Base-by-base conservation (phyloP, 2,329 filamentous ascomycete genomes). In the Fusarium tricinctum region DNA sequence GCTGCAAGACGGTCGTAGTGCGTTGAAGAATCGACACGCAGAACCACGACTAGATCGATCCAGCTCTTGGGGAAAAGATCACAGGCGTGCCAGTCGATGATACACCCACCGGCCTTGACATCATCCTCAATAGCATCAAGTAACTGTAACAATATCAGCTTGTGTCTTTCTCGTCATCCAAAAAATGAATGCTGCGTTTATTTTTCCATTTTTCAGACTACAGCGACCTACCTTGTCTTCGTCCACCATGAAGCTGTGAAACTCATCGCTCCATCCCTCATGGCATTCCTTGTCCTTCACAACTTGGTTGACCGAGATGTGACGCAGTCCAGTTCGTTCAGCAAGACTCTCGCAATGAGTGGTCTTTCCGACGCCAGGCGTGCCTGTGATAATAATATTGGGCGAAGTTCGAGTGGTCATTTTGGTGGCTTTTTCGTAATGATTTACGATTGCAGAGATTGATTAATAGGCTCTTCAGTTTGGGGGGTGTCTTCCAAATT, bases 61-160 rank as follows among this genome's bases (percentile, higher is more conserved):
- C 94, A 97, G 75, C 91, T 91, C 77, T 92, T 90, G 3, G 96
- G 96, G 76, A 98, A 98, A 22, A 98, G 82, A 75, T 98, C 96
- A 82, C 95, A 98, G 3, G 94, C 95, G 81, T 99, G 96, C 95
- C 96, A 99, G 82, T 99, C 96, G 75, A 99, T 92, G 72, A 99
- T 89, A 79, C 89, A 92, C 20, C 96, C 96, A 58, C 95, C 95
- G 20, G 86, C 81, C 66, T 90, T 86, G 39, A 92, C 86, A 64
- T 96, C 91, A 58, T 92, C 87, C 81, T 98, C 96, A 58, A 99
- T 91, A 47, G 92, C 88, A 77, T 99, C 96, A 22, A 99, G 86
- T 32, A 99, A 82, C 90, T 94, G 73, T 33, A 17, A 46, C 23
- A 22, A 47, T 13, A 55, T 73, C 22, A 68, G 63, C 58, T 17